Base-by-base conservation (phyloP, 192 early-diverging fungal genomes). In the Coemansia sp. region DNA sequence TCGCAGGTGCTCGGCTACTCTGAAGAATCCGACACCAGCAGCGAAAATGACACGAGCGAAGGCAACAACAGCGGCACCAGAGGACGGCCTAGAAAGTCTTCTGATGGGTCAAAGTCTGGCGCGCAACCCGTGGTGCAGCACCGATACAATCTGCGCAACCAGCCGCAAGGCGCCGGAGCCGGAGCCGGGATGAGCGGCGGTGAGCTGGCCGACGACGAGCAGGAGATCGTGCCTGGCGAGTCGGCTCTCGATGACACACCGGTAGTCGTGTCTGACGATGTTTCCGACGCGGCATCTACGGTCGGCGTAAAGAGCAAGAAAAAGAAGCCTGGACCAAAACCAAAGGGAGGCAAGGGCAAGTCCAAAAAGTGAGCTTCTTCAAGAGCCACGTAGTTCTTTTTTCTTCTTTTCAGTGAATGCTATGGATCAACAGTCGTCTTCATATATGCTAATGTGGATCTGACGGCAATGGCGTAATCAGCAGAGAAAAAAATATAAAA, bases 1-100 rank as follows among this genome's bases (percentile, higher is more conserved):
- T 83, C 76, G 36, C 83, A 83, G 10, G 71, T 92, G 17, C 88
- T 93, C 61, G 78, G 66, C 4, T 93, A 89, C 57, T 76, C 82
- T n/a, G 89, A 93, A 48, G 84, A 87, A 60, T 66, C 63, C 29
- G 76, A 81, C 28, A 76, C n/a, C n/a, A n/a, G n/a, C n/a, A n/a
- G n/a, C n/a, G n/a, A 80, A 25, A 75, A 83, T 54, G 68, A 76
- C 31, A 69, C 68, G 45, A 69, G 82, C 49, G 75, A 86, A 40
- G 64, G 67, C 59, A 69, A 67, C 77, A 12, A 17, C 49, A 20
- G 49, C 49, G 20, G 49, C 49, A 50, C 20, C 49, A 50, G 20
- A 17, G 49, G 20, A 4, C 36, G 36, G 56, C 59, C 6, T 61
- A 69, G 48, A 68, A 75, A 62, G 38, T 38, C 36, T 4, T 10